Conservation (phyloP, 345 rosid genomes). For the Moricandia moricandioides region DNA sequence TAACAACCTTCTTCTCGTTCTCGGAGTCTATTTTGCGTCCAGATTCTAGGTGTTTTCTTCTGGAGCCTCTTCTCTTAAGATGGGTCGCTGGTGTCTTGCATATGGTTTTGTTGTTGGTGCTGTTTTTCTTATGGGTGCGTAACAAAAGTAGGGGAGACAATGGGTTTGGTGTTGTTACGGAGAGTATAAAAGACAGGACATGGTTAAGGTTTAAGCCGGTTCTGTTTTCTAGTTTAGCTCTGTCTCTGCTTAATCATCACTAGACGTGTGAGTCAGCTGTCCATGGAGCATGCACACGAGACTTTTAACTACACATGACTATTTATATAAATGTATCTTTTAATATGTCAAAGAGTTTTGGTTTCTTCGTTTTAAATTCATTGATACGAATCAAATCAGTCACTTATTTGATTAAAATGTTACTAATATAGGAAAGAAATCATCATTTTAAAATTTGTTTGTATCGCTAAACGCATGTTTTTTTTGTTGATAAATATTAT, state of each 20-base stretch:
- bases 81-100: slow-evolving; percentile 52
- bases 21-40: neutral
- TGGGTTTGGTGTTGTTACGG: slow-evolving; percentile 21
- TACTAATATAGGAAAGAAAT: too few relatives aligned
- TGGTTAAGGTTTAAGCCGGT: slow-evolving; percentile 40
- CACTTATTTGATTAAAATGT: too few relatives aligned
- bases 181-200: slow-evolving; percentile 18
- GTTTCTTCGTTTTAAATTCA: too few relatives aligned
- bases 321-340: too few relatives aligned
- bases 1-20: slow-evolving; percentile 29
- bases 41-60: slow-evolving; percentile 34
- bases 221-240: slow-evolving; percentile 49
- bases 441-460: neutral
- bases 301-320: too few relatives aligned
- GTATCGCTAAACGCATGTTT: too few relatives aligned
- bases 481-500: neutral
- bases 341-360: too few relatives aligned
- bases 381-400: too few relatives aligned
- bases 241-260: slow-evolving; percentile 42
- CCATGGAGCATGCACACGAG: too few relatives aligned
- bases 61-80: slow-evolving; percentile 45
- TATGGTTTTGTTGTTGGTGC: slow-evolving; percentile 43
- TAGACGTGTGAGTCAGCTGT: too few relatives aligned
- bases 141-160: slow-evolving; percentile 27
- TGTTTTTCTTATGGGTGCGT: slow-evolving; percentile 40